Evolutionary conservation across 2,329 filamentous ascomycete species (phyloP).

Genomic region (Pseudofabraea citricarpa): DNA sequence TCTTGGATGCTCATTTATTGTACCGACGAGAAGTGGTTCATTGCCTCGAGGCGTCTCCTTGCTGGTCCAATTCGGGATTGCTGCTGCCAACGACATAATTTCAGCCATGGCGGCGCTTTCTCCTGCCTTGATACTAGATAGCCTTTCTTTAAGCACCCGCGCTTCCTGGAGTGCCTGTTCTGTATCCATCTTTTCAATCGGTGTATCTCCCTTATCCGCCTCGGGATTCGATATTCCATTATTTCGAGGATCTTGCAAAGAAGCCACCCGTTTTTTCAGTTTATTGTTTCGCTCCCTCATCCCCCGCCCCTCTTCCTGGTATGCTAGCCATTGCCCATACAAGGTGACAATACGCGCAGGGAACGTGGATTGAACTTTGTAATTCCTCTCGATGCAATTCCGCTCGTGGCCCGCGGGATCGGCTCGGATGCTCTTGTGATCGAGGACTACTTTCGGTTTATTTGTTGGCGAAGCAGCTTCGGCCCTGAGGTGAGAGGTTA

Average conservation of each 20-base stretch:
- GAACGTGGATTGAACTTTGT: slow-evolving; percentile 51
- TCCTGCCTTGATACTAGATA: slow-evolving; percentile 54
- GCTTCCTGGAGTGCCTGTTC: slow-evolving; percentile 59
- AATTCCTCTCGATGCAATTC: slow-evolving; percentile 85
- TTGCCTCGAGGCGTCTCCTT: slow-evolving; percentile 66
- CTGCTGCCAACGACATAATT: slow-evolving; percentile 69
- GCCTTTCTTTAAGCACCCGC: slow-evolving; percentile 55
- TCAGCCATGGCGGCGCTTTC: slow-evolving; percentile 57
- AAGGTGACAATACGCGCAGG: slow-evolving; percentile 52
- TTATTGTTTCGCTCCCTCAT: slow-evolving; percentile 64
- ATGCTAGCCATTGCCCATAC: slow-evolving; percentile 52
- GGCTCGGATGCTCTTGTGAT: slow-evolving; percentile 86
- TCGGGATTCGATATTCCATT: slow-evolving; percentile 22
- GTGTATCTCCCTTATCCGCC: slow-evolving; percentile 10
- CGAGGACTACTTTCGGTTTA: slow-evolving; percentile 73
- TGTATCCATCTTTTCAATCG: slow-evolving; percentile 31
- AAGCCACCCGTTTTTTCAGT: slow-evolving; percentile 50
- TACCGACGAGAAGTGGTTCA: slow-evolving; percentile 61
- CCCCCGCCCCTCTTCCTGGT: slow-evolving; percentile 54
- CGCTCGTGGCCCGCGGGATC: slow-evolving; percentile 75
- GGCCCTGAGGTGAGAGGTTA: no score
- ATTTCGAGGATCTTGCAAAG: slow-evolving; percentile 35
- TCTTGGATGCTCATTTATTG: slow-evolving; percentile 74
- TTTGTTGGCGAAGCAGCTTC: not conserved
- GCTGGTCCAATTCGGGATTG: slow-evolving; percentile 84